phyloP scores from a whole-genome alignment of 2,329 filamentous ascomycete genomes.

The Fusarium denticulatum region DNA sequence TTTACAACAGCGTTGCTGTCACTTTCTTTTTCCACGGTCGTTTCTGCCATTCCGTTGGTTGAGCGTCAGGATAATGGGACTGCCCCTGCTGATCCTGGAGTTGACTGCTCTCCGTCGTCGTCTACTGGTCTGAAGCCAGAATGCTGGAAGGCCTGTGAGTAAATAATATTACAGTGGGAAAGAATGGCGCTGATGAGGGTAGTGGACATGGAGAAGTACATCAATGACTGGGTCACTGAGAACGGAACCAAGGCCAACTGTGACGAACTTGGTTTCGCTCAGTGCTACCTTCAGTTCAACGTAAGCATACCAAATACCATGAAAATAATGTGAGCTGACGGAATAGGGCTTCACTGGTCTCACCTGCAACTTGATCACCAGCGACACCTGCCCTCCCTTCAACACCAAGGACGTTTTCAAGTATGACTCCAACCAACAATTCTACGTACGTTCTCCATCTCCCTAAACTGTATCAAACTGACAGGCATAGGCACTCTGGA shows the following conservation, averaged over 20 bases:
- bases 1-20: background rate
- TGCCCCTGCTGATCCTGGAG: background rate
- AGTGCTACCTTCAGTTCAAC: conserved; percentile 18
- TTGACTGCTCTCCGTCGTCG: conserved; percentile 7
- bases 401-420: conserved; percentile 7
- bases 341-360: conserved; percentile 4
- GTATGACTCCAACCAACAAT: conserved; percentile 21
- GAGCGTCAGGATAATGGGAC: background rate
- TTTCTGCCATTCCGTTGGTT: conserved; percentile 6
- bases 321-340: too few relatives aligned
- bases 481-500: background rate
- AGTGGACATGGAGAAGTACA: conserved; percentile 29
- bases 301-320: background rate
- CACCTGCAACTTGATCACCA: conserved; percentile 18
- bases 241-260: conserved; percentile 14
- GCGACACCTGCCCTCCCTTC: conserved; percentile 22
- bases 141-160: conserved; percentile 23
- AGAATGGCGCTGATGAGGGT: background rate
- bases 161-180: rapidly evolving
- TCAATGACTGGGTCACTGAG: conserved; percentile 15
- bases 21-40: background rate
- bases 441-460: background rate
- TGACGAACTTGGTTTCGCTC: conserved; percentile 11
- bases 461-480: rapidly evolving
- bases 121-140: conserved; percentile 13